Evolutionary conservation across 139 green algal species (phyloP), one percentile per base, ranked within the genome.

Genomic region (Limnomonas spitsbergensis): DNA sequence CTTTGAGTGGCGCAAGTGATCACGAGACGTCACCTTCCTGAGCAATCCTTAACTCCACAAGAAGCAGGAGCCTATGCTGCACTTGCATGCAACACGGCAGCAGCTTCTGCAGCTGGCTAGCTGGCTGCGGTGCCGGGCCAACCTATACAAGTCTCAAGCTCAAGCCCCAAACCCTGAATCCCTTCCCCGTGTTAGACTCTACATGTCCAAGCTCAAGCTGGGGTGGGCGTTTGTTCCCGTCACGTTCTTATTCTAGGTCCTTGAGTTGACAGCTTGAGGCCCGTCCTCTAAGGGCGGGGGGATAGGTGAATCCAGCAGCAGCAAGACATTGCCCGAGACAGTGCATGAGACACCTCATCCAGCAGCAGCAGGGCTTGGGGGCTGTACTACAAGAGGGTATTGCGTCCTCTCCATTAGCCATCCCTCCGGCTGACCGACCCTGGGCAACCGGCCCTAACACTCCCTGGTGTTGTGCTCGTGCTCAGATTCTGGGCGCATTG

Each of bases 51-150:
- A 56, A 32, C 26, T 61, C 6, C 52, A 66, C 69, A 86, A 78
- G 69, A 83, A 86, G 75, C 75, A 74, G 1, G 40, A 38, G 6
- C 40, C 80, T 68, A 73, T 84, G 53, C 29, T 66, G 36, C 74
- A 84, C 70, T 61, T 87, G 54, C 82, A 87, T 37, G 40, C 74
- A 34, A 69, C 78, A 1, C 82, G 82, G 7, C 83, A 87, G 72
- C 66, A 79, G 79, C 83, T 87, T 66, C 66, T 87, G 76, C 79
- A n/a, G 47, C n/a, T n/a, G n/a, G n/a, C n/a, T n/a, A n/a, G n/a
- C n/a, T n/a, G n/a, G n/a, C n/a, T n/a, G n/a, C n/a, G n/a, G n/a
- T n/a, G n/a, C n/a, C n/a, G n/a, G n/a, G n/a, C n/a, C n/a, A n/a
- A n/a, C 47, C 14, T 61, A 20, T 20, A 14, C 14, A 61, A 20